Base-by-base conservation (phyloP, 495 filamentous ascomycete genomes). In the Umbilicaria muhlenbergii region DNA sequence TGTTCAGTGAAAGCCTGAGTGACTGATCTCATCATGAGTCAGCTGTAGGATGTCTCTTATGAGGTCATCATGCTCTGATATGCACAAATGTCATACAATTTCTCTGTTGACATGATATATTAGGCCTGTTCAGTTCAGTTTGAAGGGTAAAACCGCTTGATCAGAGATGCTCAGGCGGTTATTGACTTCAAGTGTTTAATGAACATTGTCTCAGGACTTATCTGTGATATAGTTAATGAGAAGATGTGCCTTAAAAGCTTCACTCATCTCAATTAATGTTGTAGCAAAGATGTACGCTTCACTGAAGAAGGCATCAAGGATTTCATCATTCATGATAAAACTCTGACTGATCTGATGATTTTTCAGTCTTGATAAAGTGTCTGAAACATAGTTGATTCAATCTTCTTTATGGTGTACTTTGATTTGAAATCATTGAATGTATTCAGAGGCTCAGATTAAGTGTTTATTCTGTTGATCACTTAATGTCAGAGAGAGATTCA, bases 11-110 rank as follows among this genome's bases (percentile, higher is more conserved):
- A 38, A 52, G 0, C 49, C 41, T 3, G 6, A 11, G 39, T 49
- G 24, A n/a, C 17, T 6, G 12, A 17, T 13, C 4, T 40, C 21
- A 34, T 50, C 32, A 43, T 52, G 21, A 1, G 32, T 42, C 8
- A 42, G 11, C 15, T 40, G 8, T n/a, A 52, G 43, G 2, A 52
- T 24, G 0, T 48, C 38, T 17, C 50, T 7, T 14, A 39, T 15
- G 1, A 52, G 3, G 0, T 2, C 0, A 6, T 34, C 31, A 3
- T 28, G 24, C 24, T 28, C 24, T 28, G 38, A 41, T 8, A 50
- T 52, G 36, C 24, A 45, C 11, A 52, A 31, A 1, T 42, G 5
- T 32, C 40, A 14, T 1, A 32, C 10, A 2, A 24, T 15, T 33
- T 45, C 43, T 6, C 14, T 3, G 18, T 6, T 11, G 0, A 21